A percentile compares a stretch with the other conserved stretches of the same genome.
phyloP scores from a whole-genome alignment of 2,329 filamentous ascomycete genomes.

The Talaromyces rugulosus region DNA sequence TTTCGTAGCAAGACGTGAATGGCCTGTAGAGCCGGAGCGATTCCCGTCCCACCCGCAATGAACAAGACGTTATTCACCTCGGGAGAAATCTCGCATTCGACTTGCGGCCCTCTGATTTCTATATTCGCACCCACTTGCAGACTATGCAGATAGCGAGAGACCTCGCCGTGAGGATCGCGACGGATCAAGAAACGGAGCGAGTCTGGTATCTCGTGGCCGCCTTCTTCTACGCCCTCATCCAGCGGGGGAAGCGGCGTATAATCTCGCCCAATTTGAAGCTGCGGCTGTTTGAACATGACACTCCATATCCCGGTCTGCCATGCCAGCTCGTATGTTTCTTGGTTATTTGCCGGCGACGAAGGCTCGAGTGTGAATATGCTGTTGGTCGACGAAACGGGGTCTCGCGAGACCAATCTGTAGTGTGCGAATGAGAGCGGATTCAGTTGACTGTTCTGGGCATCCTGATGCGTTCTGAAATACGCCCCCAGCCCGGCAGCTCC shows the following conservation, averaged over 20 bases:
- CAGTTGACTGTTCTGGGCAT: slow-evolving; percentile 22
- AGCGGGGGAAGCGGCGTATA: slow-evolving; percentile 82
- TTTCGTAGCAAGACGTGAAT: slow-evolving; percentile 54
- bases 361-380: slow-evolving; percentile 43
- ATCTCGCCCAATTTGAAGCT: slow-evolving; percentile 83
- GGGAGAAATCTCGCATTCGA: slow-evolving; percentile 60
- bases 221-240: slow-evolving; percentile 13
- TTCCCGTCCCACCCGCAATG: slow-evolving; percentile 85
- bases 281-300: slow-evolving; percentile 89
- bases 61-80: slow-evolving; percentile 65
- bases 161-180: slow-evolving; percentile 73
- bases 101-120: slow-evolving; percentile 73
- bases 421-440: slow-evolving; percentile 37
- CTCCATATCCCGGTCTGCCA: slow-evolving; percentile 72
- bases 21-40: slow-evolving; percentile 83
- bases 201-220: slow-evolving; percentile 21
- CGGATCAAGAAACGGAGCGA: slow-evolving; percentile 71
- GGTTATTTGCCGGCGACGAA: slow-evolving; percentile 26
- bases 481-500: slow-evolving; percentile 34
- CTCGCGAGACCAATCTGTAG: slow-evolving; percentile 39
- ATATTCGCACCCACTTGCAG: slow-evolving; percentile 61
- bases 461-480: slow-evolving; percentile 29
- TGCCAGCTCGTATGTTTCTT: slow-evolving; percentile 39
- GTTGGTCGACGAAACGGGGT: slow-evolving; percentile 43
- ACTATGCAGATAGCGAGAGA: slow-evolving; percentile 73